Base-by-base conservation (phyloP, 441 rosid species). In the Omphalea diandra region DNA sequence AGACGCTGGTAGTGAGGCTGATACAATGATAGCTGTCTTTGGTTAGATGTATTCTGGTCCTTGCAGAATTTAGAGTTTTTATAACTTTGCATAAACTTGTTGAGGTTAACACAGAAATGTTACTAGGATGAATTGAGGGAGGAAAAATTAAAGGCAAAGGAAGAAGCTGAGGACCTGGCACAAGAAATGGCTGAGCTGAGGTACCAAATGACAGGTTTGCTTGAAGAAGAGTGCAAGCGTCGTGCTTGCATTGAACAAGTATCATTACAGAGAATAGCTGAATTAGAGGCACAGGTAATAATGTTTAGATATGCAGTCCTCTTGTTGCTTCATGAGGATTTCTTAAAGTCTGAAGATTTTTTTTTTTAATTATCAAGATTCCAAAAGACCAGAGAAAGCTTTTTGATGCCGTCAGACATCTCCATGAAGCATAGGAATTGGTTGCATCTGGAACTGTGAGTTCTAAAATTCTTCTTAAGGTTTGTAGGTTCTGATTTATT, bases 181-280 rank as follows among this genome's bases (percentile, higher is more conserved):
- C 97, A 93, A 80, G 97, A 90, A 84, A 93, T 90, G 97, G 97
- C 97, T 20, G 98, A 93, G 74, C 76, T 93, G 68, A 89, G 98
- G 83, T 89, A 93, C 67, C 86, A 87, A 77, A 87, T 88, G 85
- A 88, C 92, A 50, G 57, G 86, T 78, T 84, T 93, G 81, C 83
- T 93, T 11, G 96, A 91, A 65, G 98, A 91, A 75, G 98, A 93
- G 79, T 75, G 88, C 77, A 93, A 85, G 67, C 93, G 96, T 38
- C 94, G 96, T 44, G 88, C 89, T 63, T 79, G 81, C 80, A 77
- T 89, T 75, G 93, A 93, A 70, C 88, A 89, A 71, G 94, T 85
- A 63, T 87, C 97, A 50, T 76, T 89, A 67, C 96, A 87, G 70
- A 87, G 96, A 86, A 89, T 93, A 75, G 85, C 91, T 11, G 90